Evolutionary conservation across 495 filamentous ascomycete species (phyloP).

Genomic region (Hypoxylon cercidicola): DNA sequence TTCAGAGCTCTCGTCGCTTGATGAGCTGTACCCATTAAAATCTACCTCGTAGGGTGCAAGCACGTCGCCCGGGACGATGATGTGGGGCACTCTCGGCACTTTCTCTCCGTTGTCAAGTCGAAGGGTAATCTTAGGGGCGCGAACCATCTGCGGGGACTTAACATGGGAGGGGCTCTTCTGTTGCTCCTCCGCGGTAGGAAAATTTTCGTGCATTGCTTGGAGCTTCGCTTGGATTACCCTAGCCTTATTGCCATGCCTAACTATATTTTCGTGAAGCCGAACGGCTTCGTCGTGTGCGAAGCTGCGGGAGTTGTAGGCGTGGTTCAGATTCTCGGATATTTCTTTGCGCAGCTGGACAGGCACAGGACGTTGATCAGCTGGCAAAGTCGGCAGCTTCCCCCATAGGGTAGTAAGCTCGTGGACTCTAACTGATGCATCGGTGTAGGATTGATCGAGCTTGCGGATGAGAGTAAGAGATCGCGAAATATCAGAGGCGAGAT

Average conservation of each 20-base stretch:
- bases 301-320: conserved; percentile 78
- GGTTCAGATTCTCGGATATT: conserved; percentile 78
- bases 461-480: conserved; percentile 90
- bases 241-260: conserved; percentile 80
- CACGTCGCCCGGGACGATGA: conserved; percentile 68
- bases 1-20: conserved; percentile 54
- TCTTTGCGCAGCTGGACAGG: conserved; percentile 71
- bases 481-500: conserved; percentile 90
- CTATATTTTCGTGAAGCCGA: conserved; percentile 79
- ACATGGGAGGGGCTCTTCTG: conserved; percentile 62
- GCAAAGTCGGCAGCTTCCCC: conserved; percentile 72
- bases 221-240: conserved; percentile 84
- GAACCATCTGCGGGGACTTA: conserved; percentile 66
- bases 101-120: conserved; percentile 67
- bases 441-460: conserved; percentile 79
- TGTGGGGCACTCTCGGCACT: conserved; percentile 55
- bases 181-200: conserved; percentile 60
- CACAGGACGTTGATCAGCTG: conserved; percentile 57
- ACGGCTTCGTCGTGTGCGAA: conserved; percentile 84
- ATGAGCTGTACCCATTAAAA: conserved; percentile 60
- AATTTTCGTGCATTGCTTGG: conserved; percentile 72
- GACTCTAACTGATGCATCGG: conserved; percentile 70
- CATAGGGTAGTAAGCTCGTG: conserved; percentile 80
- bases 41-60: conserved; percentile 66
- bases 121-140: conserved; percentile 70